phyloP scores from a whole-genome alignment of 768 basidiomycete species.

The Mycena epipterygia region DNA sequence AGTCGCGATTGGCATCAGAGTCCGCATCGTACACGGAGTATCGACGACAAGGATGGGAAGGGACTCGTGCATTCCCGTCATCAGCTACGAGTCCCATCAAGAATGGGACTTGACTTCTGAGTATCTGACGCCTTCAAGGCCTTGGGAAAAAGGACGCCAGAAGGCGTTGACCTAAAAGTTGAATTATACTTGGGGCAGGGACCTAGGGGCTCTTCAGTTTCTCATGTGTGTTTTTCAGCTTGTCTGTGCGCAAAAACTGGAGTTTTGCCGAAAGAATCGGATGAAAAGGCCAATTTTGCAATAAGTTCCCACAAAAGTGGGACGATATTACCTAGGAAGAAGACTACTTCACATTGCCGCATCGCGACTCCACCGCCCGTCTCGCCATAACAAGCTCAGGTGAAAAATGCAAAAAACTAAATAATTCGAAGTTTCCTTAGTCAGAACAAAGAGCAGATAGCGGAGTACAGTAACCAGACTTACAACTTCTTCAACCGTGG shows the following conservation, averaged over 20 bases:
- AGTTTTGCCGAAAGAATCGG: background rate
- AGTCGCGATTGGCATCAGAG: no score
- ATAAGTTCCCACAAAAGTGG: background rate
- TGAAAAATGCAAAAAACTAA: constrained; percentile 16
- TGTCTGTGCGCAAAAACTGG: constrained; percentile 1
- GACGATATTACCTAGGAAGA: no score
- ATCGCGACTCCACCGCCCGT: background rate
- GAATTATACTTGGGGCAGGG: no score
- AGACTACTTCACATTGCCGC: constrained; percentile 10
- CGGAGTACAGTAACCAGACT: constrained; percentile 12
- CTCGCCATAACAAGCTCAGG: constrained; percentile 15
- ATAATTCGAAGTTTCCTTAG: constrained; percentile 4
- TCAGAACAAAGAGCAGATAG: constrained; percentile 15
- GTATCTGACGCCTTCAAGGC: no score
- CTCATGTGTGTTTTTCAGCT: background rate
- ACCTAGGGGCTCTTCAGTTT: no score
- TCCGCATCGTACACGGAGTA: no score
- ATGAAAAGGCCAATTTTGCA: constrained; percentile 4
- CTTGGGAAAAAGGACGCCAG: no score
- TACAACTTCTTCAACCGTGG: constrained; percentile 16
- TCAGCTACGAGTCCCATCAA: no score
- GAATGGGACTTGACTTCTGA: no score
- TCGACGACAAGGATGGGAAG: no score
- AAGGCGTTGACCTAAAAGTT: no score
- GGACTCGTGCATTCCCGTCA: no score